Base-by-base conservation (phyloP, 805 yeast species). In the Danielia reshetovae region DNA sequence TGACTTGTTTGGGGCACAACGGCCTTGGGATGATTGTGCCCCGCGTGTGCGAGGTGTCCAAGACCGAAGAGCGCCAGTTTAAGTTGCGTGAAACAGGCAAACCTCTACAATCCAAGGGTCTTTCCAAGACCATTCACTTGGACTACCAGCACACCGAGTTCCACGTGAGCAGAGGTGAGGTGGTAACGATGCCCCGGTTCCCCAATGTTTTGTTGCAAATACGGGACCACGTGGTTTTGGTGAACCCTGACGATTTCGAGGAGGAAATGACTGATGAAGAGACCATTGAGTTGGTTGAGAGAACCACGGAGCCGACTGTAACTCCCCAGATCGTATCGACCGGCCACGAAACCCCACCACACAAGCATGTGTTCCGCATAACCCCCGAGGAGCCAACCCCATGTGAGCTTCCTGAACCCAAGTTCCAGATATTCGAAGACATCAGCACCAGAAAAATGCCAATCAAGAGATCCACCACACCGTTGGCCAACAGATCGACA, bases 1-100 rank as follows among this genome's bases (percentile, higher is more conserved):
- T 90, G 32, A 73, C 73, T 29, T 90, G 97, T 57, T 57, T 77
- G 35, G 97, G 97, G 3, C 74, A 79, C 60, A 90, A 90, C 56
- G 96, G 97, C 8, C 62, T 85, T 32, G 70, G 74, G 7, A 73
- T 88, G 13, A 67, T 74, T 4, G 72, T 86, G 26, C 93, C 95
- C 0, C 59, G 55, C 35, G 49, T 60, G 12, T 67, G 71, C 35
- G 47, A 49, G 11, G 65, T 67, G 12, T 47, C 56, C 11, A 46
- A 50, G 28, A 46, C 53, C 24, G 61, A 46, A 35, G 43, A 36
- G n/a, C 16, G 29, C 16, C 29, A 7, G 19, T 46, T 32, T 14
- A 38, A 34, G 42, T 59, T 58, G 24, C 46, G 46, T 29, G 55
- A 47, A 28, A 40, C 55, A 0, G 54, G 48, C 11, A 40, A 26